Base-by-base conservation (phyloP, 345 rosid species). In the Conringia planisiliqua region DNA sequence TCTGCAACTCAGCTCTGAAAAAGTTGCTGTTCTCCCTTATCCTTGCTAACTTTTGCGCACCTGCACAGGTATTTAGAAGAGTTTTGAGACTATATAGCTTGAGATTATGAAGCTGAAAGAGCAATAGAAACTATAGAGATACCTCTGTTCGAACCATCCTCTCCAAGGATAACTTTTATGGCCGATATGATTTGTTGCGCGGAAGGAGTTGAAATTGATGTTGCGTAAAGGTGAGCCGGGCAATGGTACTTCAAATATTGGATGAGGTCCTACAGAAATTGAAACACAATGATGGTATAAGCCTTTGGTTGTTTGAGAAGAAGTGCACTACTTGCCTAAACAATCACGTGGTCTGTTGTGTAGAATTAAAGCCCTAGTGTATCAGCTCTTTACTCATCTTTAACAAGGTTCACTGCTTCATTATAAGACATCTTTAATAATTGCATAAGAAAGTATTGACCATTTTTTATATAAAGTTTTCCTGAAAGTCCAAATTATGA, bases 101-200 rank as follows among this genome's bases (percentile, higher is more conserved):
- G 63, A 50, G 74, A 33, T 18, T 57, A 52, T 26, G 30, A 43
- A 33, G 39, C 22, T 33, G 48, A 60, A 10, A 35, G 32, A 52
- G 47, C 39, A 32, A 58, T 36, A 48, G 46, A 47, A 52, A 10
- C 29, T 47, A 13, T 29, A 17, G 39, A 47, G 46, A 7, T 67
- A 91, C 98, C 97, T 90, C 98, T 81, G 73, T 82, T 88, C n/a
- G 98, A 85, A 75, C 97, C 97, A 75, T 91, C 97, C 81, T 91
- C 93, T 69, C 98, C 98, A 48, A 91, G 97, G 68, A 94, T 87
- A 48, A 94, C 97, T 79, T 79, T 82, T 71, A 94, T 87, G 62
- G 98, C 71, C 18, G 98, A 94, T 63, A 94, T 83, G 26, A 89
- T 91, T 82, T 94, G 97, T 73, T 90, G 81, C 7, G 97, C 97